Base-by-base conservation (phyloP, 352 stramenopile species). In the Aphanomyces invadans region DNA sequence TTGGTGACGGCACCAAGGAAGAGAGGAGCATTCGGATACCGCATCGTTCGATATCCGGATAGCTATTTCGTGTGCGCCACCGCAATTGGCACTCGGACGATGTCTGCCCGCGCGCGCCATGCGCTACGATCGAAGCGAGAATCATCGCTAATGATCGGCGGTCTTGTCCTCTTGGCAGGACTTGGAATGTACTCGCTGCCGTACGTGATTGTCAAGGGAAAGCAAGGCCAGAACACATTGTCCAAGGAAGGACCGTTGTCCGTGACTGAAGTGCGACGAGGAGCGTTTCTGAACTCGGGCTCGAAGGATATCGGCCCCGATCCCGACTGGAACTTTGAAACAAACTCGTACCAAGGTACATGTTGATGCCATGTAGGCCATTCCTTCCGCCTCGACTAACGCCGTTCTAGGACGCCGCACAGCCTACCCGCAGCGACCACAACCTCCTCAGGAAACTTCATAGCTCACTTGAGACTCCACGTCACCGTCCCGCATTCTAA, bases 271-370 rank as follows among this genome's bases (percentile, higher is more conserved):
- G 86, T 91, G 68, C 86, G 86, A 55, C 84, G 86, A 57, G 86
- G 86, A 1, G 76, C 75, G 21, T 95, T 94, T 73, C 70, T 86
- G 21, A 95, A 95, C 72, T 81, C 85, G 11, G 83, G 83, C 63
- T 92, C 80, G 21, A 76, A 75, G 33, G 86, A 95, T 65, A 81
- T 79, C 3, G 86, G 86, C 36, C 79, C 81, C 4, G 86, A 95
- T 68, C 84, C 83, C 55, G 81, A 92, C 74, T 95, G 81, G 79
- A 83, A 93, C 69, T 75, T 90, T 53, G 69, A 70, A 36, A 89
- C 77, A 52, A 79, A 85, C 73, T 86, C 79, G 46, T 93, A 69
- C 45, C 33, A 65, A 32, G 70, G 70, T 49, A 69, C 17, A 17
- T 55, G 42, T 46, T 45, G 25, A 28, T 10, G 15, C 25, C 29